Percentiles rank a stretch among this genome's conserved stretches.
phyloP scores from a whole-genome alignment of 805 yeast genomes.

The Candida loeiensis region DNA sequence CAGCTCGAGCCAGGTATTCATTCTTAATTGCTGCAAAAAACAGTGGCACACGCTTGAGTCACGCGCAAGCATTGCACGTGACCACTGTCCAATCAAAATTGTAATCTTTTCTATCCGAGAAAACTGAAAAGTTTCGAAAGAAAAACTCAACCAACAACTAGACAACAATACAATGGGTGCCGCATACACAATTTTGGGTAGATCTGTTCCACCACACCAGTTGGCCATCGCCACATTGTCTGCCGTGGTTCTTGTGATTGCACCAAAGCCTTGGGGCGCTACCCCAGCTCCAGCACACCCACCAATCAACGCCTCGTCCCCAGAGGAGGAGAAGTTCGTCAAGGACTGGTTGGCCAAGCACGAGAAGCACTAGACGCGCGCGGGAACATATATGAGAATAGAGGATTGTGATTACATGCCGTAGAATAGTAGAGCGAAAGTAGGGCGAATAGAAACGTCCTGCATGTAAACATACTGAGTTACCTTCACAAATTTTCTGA shows the following conservation, averaged over 20 bases:
- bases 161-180: conserved; percentile 58
- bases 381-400: conserved; percentile 4
- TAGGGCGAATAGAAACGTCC: background rate
- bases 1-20: conserved; percentile 1
- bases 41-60: background rate
- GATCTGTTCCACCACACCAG: conserved; percentile 75
- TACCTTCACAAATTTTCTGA: conserved; percentile 1
- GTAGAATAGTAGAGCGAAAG: background rate
- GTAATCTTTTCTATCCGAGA: background rate
- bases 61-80: conserved; percentile 1
- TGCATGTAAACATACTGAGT: background rate
- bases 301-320: conserved; percentile 67
- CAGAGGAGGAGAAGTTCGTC: conserved; percentile 89
- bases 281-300: conserved; percentile 60
- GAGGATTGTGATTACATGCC: background rate
- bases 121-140: conserved; percentile 7
- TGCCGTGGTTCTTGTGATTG: conserved; percentile 55
- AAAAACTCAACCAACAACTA: conserved; percentile 4
- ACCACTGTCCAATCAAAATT: conserved; percentile 1
- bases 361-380: conserved; percentile 23
- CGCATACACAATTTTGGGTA: conserved; percentile 82
- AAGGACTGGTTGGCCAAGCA: conserved; percentile 58
- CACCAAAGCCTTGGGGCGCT: conserved; percentile 70
- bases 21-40: conserved; percentile 4
- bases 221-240: conserved; percentile 81